Evolutionary conservation across 129 eudicot genomes (phyloP).

Genomic region (Centaurea solstitialis): DNA sequence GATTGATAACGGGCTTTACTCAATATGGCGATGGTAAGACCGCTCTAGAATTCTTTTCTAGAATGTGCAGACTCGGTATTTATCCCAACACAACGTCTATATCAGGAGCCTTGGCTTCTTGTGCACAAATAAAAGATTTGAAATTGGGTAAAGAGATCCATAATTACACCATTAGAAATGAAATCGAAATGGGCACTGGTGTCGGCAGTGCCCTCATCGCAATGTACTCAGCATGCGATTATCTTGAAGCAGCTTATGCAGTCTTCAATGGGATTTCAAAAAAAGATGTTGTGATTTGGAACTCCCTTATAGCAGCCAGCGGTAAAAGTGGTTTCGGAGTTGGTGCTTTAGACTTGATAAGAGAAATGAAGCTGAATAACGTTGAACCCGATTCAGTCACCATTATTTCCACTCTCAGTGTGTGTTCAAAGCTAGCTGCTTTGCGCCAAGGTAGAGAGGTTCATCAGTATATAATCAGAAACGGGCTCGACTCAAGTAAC

Average conservation of each 20-base stretch:
- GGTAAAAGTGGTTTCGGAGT: constrained; percentile 45
- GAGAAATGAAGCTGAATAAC: constrained; percentile 30
- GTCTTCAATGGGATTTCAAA: constrained; percentile 34
- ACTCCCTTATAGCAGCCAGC: constrained; percentile 44
- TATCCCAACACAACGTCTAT: constrained; percentile 41
- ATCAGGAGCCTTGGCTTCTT: constrained; percentile 44
- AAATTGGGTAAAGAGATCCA: constrained; percentile 46
- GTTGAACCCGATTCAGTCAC: constrained; percentile 46
- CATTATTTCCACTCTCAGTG: constrained; percentile 41
- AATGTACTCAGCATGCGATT: constrained; percentile 46
- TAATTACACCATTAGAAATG: constrained; percentile 31
- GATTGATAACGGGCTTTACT: constrained; percentile 43
- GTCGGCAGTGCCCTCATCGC: constrained; percentile 56
- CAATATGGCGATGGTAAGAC: constrained; percentile 46
- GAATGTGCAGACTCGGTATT: constrained; percentile 28
- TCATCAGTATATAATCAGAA: constrained; percentile 38
- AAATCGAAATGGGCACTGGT: constrained; percentile 38
- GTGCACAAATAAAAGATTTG: constrained; percentile 37
- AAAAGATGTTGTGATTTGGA: constrained; percentile 52
- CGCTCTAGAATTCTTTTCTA: constrained; percentile 44
- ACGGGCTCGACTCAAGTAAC: constrained; percentile 40
- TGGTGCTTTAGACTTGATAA: constrained; percentile 45
- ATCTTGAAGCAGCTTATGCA: constrained; percentile 27
- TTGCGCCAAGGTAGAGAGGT: constrained; percentile 41
- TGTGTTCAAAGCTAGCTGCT: constrained; percentile 48